Conservation (phyloP, 208 protist species). For the Acanthamoeba royreba region DNA sequence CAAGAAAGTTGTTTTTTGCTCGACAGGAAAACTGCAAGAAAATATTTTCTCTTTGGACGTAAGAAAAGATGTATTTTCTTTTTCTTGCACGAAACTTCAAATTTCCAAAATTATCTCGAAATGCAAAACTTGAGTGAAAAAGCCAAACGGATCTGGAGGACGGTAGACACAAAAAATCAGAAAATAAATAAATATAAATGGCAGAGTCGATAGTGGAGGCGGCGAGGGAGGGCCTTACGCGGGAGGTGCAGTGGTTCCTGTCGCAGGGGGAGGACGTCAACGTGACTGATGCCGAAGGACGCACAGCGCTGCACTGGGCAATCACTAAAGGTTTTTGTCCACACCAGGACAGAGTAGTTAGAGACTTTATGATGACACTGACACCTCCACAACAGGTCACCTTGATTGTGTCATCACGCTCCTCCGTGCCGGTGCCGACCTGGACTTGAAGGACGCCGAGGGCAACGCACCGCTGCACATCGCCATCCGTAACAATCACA, state of each 20-base stretch:
- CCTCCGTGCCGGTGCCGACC: not conserved
- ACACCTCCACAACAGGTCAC: too few species aligned
- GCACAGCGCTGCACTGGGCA: conserved; percentile 1
- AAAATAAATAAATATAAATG: not conserved
- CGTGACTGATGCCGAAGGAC: not conserved
- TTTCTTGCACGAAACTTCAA: too few species aligned
- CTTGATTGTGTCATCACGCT: not conserved
- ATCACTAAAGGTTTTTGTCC: not conserved
- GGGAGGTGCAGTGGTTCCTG: conserved; percentile 34
- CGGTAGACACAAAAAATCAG: not conserved
- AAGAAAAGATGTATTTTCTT: too few species aligned
- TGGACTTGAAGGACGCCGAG: not conserved
- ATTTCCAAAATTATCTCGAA: too few species aligned
- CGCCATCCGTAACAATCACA: not conserved
- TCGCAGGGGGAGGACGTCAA: conserved; percentile 17
- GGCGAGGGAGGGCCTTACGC: not conserved
- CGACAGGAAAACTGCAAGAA: too few species aligned
- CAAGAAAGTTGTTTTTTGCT: too few species aligned
- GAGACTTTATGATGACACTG: too few species aligned
- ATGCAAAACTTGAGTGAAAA: too few species aligned
- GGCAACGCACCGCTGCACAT: not conserved
- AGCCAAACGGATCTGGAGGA: not conserved
- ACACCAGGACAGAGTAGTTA: too few species aligned
- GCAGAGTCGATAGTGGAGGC: conserved; percentile 18
- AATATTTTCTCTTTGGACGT: too few species aligned